Percentiles rank a stretch among this genome's conserved stretches.
These are phyloP conservation scores for Globisporangium polare DNA, from an alignment of 352 stramenopile genomes.

Conservation along the genomic window DNA sequence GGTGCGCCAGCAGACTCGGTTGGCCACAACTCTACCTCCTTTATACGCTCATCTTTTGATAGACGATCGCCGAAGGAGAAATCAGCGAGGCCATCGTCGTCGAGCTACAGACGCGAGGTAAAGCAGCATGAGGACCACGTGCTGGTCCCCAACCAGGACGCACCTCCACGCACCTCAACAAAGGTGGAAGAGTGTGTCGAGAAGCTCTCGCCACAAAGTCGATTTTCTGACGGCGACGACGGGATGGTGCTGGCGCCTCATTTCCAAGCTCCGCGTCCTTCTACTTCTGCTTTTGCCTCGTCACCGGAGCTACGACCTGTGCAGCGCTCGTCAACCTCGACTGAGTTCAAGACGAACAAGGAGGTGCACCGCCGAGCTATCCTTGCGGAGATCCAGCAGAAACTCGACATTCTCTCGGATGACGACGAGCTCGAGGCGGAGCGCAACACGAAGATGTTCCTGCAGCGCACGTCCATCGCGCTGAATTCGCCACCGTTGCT, in stretches of 20 bases:
- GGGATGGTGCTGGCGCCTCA: background rate
- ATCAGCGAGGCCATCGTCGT: background rate
- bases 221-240: background rate
- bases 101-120: background rate
- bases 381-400: conserved; percentile 44
- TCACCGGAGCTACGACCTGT: background rate
- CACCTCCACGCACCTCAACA: background rate
- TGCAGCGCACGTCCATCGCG: conserved; percentile 33
- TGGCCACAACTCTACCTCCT: background rate
- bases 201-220: background rate
- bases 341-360: conserved; percentile 4
- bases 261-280: background rate
- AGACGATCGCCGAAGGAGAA: background rate
- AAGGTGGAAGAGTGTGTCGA: background rate
- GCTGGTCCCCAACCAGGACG: background rate
- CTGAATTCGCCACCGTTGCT: background rate
- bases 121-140: background rate
- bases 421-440: conserved; percentile 32
- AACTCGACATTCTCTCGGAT: conserved; percentile 35
- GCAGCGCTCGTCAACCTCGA: background rate
- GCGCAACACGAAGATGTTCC: conserved; percentile 33
- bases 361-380: conserved; percentile 28
- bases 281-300: background rate
- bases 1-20: background rate
- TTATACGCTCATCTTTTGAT: no score